Base-by-base conservation (phyloP, 2,329 filamentous ascomycete genomes). In the Amauroascus verrucosus region DNA sequence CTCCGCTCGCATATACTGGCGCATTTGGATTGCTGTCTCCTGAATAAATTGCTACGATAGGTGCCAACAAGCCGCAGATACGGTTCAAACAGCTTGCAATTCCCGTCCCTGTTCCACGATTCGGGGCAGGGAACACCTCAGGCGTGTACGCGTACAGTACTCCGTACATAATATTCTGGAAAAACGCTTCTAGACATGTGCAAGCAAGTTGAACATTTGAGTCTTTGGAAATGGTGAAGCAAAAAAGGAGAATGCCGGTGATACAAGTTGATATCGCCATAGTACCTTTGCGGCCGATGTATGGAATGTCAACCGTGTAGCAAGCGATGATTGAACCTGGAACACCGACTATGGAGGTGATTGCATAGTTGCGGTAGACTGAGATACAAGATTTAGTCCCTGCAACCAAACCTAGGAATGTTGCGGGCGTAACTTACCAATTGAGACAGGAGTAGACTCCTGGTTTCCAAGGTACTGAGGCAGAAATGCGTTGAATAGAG, bases 401-500 rank as follows among this genome's bases (percentile, higher is more conserved):
- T 11, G 37, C 7, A 16, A 14, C 14, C 14, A n/a, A 65, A 64
- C 11, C 68, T 16, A 52, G 48, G n/a, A 2, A 9, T 26, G 51
- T 13, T n/a, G 2, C 6, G 7, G 51, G 38, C 9, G 32, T n/a
- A 43, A 56, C 58, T 38, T 48, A 59, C 58, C 73, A 32, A 70
- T 67, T 46, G 67, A 64, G 16, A 67, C 65, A 11, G 70, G 63
- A 24, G 70, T 68, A 4, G 60, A 58, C 47, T 70, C 70, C 13
- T 63, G 58, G 53, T 81, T 78, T 22, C 82, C 79, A 55, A 94
- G 80, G 64, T 93, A 93, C 60, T 93, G 86, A 0, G 88, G 88
- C n/a, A 95, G 76, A 70, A 94, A 94, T 50, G 86, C 85, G 67
- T 93, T 93, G 77, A 91, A 95, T 1, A 95, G 78, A 0, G 87